phyloP scores from a whole-genome alignment of 371 early-diverging fungal species.

The Mortierella sp. region DNA sequence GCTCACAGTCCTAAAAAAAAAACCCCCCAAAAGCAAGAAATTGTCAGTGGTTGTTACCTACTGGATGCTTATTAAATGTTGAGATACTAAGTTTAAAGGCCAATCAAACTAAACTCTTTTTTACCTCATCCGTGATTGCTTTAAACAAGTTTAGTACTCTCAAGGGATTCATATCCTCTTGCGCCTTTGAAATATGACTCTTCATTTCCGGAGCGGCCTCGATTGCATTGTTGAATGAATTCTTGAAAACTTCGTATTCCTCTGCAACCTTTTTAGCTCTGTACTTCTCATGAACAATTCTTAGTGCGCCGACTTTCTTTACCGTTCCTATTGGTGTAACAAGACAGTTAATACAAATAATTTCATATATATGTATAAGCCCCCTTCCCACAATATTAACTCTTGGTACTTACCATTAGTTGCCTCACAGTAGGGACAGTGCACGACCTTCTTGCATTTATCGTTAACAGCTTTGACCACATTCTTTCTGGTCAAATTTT shows the following conservation, averaged over 20 bases:
- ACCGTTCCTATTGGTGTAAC: constrained; percentile 71
- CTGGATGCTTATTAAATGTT: background rate
- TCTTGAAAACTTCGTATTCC: constrained; percentile 80
- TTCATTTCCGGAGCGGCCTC: constrained; percentile 82
- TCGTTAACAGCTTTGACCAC: constrained; percentile 89
- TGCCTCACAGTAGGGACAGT: constrained; percentile 90
- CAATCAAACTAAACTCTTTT: background rate
- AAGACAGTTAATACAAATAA: background rate
- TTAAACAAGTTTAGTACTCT: constrained; percentile 90
- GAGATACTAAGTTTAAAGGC: too few relatives aligned
- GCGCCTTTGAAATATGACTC: constrained; percentile 84
- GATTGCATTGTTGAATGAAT: constrained; percentile 80
- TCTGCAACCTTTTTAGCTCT: constrained; percentile 81
- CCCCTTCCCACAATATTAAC: too few relatives aligned
- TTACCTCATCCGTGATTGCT: constrained; percentile 85
- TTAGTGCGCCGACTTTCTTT: constrained; percentile 96
- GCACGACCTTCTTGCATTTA: constrained; percentile 89
- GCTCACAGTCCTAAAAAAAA: constrained; percentile 84
- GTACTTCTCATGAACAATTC: constrained; percentile 97
- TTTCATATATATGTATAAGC: too few relatives aligned
- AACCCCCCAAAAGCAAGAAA: background rate
- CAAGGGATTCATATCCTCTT: constrained; percentile 96
- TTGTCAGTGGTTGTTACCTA: background rate
- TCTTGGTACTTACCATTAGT: constrained; percentile 76
- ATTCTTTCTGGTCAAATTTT: constrained; percentile 81